phyloP scores from a whole-genome alignment of 108 stramenopile species.

The Stephanodiscus minutulus region DNA sequence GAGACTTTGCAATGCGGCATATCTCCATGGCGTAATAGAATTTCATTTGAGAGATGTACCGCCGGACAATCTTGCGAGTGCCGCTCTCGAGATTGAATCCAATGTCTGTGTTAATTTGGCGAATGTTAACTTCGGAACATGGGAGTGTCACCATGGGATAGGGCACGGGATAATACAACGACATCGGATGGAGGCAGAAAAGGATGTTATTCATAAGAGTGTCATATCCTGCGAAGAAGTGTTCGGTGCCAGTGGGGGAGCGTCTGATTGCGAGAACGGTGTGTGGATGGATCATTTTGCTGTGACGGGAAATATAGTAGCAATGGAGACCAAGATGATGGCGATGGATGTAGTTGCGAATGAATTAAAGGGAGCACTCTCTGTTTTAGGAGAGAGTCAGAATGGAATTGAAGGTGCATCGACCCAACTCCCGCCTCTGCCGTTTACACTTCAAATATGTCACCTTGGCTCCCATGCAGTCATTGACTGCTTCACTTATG shows the following conservation, averaged over 20 bases:
- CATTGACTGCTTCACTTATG: conserved; percentile 23
- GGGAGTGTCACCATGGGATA: conserved; percentile 43
- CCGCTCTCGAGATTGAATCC: conserved; percentile 15
- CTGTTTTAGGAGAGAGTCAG: neutral
- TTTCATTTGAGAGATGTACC: conserved; percentile 16
- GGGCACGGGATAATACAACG: conserved; percentile 35
- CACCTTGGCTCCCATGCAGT: neutral
- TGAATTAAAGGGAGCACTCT: conserved; percentile 9
- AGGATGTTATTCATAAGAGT: conserved; percentile 16
- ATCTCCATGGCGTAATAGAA: conserved; percentile 37
- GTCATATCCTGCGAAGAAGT: conserved; percentile 12
- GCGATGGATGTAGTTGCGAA: conserved; percentile 7
- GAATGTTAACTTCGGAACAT: conserved; percentile 18
- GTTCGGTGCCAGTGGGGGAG: neutral
- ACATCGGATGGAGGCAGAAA: conserved; percentile 12
- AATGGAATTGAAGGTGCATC: neutral
- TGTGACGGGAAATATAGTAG: conserved; percentile 12
- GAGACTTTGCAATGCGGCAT: conserved; percentile 40
- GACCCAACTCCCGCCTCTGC: conserved; percentile 1
- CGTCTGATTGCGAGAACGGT: conserved; percentile 25
- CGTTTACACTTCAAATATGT: conserved; percentile 23
- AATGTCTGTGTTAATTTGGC: conserved; percentile 22
- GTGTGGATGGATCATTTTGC: conserved; percentile 46
- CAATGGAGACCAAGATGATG: conserved; percentile 31
- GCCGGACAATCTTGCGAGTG: neutral